Conservation (phyloP, 2,329 filamentous ascomycete genomes). For the Aquanectria penicillioides region DNA sequence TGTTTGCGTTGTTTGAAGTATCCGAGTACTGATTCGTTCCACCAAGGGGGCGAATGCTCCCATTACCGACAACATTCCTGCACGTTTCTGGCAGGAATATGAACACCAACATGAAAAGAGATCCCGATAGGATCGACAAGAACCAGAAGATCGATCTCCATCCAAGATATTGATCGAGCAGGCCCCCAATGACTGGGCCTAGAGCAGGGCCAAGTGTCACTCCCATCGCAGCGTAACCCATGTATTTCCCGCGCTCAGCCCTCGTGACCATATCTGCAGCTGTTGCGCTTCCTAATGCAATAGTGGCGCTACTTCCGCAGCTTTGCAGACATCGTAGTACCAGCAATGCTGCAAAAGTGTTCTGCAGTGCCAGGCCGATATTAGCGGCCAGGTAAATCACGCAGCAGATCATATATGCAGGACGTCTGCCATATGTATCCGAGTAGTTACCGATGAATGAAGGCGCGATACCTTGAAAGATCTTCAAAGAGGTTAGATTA, state of each 20-base stretch:
- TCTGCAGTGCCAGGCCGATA: slow-evolving; percentile 54
- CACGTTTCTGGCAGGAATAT: slow-evolving; percentile 24
- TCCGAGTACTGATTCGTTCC: background rate
- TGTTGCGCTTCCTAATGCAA: slow-evolving; percentile 40
- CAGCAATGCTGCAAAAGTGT: slow-evolving; percentile 54
- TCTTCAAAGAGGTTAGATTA: background rate
- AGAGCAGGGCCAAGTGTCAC: slow-evolving; percentile 53
- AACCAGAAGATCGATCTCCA: slow-evolving; percentile 30
- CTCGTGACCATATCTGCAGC: slow-evolving; percentile 44
- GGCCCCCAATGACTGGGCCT: slow-evolving; percentile 54
- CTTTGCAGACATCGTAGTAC: slow-evolving; percentile 58
- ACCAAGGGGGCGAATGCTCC: slow-evolving; percentile 15
- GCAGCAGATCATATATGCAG: slow-evolving; percentile 56
- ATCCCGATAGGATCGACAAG: slow-evolving; percentile 14
- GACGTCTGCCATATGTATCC: slow-evolving; percentile 56
- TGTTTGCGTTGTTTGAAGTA: background rate
- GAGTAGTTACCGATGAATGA: slow-evolving; percentile 10
- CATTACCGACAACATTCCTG: slow-evolving; percentile 24
- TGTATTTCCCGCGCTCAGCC: slow-evolving; percentile 40
- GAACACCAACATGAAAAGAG: slow-evolving; percentile 7
- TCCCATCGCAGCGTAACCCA: slow-evolving; percentile 30
- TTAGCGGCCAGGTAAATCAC: slow-evolving; percentile 58
- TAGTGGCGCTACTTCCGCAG: slow-evolving; percentile 55
- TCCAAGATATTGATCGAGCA: slow-evolving; percentile 43
- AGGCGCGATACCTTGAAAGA: slow-evolving; percentile 3